Percentiles rank a stretch among this genome's conserved stretches.
Evolutionary conservation across 2,329 filamentous ascomycete species (phyloP).

Genomic region (Penicillium griseofulvum): DNA sequence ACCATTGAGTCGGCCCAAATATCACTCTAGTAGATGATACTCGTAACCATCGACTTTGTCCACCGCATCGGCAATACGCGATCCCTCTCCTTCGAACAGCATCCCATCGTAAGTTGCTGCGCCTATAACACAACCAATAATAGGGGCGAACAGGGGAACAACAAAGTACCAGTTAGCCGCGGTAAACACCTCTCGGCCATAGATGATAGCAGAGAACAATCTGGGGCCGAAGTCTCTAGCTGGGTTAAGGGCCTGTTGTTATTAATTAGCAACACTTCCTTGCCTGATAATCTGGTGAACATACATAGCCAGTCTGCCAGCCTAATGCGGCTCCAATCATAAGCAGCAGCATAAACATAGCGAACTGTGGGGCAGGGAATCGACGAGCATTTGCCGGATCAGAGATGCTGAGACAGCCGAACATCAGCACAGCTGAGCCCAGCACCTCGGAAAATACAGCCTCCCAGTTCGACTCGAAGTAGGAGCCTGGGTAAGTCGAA

Average conservation of each 20-base stretch:
- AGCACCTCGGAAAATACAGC: slow-evolving; percentile 30
- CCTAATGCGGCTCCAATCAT: slow-evolving; percentile 31
- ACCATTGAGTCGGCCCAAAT: neutral
- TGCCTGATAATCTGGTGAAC: neutral
- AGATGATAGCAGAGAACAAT: slow-evolving; percentile 31
- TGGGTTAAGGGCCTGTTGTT: slow-evolving; percentile 29
- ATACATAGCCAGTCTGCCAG: slow-evolving; percentile 37
- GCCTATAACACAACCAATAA: slow-evolving; percentile 28
- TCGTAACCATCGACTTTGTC: slow-evolving; percentile 24
- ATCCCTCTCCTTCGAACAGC: slow-evolving; percentile 31
- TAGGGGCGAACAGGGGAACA: slow-evolving; percentile 29
- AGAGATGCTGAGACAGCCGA: slow-evolving; percentile 27
- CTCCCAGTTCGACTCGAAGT: slow-evolving; percentile 33
- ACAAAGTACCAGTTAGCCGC: slow-evolving; percentile 30
- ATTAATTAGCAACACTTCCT: slow-evolving; percentile 2
- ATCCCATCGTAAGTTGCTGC: slow-evolving; percentile 28
- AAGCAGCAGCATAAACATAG: slow-evolving; percentile 27
- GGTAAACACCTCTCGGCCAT: slow-evolving; percentile 30
- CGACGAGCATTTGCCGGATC: slow-evolving; percentile 26
- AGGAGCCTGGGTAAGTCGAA: slow-evolving; percentile 27
- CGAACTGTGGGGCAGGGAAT: slow-evolving; percentile 28
- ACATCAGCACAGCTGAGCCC: slow-evolving; percentile 32
- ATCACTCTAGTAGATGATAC: slow-evolving; percentile 23
- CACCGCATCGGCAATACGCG: slow-evolving; percentile 29
- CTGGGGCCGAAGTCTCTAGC: slow-evolving; percentile 32